Percentiles rank a stretch among this genome's conserved stretches.
Conservation (phyloP, 2,329 filamentous ascomycete species). For the Penicillium digitatum region DNA sequence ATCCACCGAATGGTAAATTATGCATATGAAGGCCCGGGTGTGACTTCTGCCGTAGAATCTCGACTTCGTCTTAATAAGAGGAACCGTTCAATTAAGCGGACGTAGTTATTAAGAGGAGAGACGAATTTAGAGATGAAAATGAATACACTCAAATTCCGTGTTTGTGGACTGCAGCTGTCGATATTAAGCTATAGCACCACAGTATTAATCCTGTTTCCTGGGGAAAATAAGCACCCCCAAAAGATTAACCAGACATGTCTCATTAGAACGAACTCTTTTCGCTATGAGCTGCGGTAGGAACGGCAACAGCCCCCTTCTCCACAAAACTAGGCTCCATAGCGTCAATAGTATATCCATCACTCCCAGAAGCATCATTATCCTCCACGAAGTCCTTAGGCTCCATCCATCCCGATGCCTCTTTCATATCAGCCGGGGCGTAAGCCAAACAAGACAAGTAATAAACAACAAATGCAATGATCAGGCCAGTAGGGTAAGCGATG, state of each 20-base stretch:
- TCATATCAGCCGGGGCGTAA: conserved; percentile 7
- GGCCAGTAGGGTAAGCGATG: conserved; percentile 53
- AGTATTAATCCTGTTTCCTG: neutral
- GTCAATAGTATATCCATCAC: neutral
- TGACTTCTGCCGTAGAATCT: neutral
- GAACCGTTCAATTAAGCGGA: neutral
- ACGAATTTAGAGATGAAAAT: neutral
- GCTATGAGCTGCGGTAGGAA: neutral
- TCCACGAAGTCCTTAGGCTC: conserved; percentile 39
- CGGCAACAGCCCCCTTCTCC: neutral
- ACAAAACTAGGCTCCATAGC: neutral
- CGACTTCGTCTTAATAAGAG: neutral
- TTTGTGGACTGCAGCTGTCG: neutral
- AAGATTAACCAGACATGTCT: neutral
- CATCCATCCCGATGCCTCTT: conserved; percentile 26
- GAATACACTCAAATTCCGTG: neutral
- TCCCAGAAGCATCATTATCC: conserved; percentile 9
- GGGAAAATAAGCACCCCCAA: neutral
- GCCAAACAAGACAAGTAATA: conserved; percentile 14
- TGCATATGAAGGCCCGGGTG: too few species aligned
- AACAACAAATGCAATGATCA: conserved; percentile 29
- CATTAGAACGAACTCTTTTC: conserved; percentile 1
- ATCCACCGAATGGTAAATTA: too few species aligned
- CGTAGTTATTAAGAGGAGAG: neutral
- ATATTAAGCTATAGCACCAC: neutral